Evolutionary conservation across 2,329 filamentous ascomycete species (phyloP), one percentile per base, ranked within the genome.

Genomic region (Aurifilum marmelostoma): DNA sequence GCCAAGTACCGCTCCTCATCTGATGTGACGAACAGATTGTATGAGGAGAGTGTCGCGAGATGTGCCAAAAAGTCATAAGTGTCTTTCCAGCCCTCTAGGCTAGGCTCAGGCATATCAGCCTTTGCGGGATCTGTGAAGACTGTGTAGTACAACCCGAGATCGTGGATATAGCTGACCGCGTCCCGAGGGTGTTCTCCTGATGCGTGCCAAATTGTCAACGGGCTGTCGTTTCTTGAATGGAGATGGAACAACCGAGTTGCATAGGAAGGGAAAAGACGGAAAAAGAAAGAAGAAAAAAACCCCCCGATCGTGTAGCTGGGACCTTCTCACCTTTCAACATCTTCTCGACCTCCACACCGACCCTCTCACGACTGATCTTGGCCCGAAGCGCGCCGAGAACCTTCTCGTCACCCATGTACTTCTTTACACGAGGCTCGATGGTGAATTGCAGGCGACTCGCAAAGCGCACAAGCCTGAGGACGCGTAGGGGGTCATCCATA

Each of bases 331-430:
- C 91, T 79, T 88, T 91, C 24, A 98, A 83, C 89, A 97, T 97
- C 83, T 98, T 98, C 76, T 95, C 92, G 3, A 97, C 75, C 77
- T 99, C 96, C 4, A 91, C 87, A 0, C 93, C 93, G 1, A 99
- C 90, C 68, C 96, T 86, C 79, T 99, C 96, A 67, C 94, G 89
- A 75, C 92, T 97, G 73, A 99, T 98, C 78, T 99, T 99, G 39
- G 91, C 79, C 63, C 87, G 88, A n/a, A 99, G 82, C 3, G 93
- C 92, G 14, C 89, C 83, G 69, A 94, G 86, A 63, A 99, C 96
- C n/a, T 87, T 85, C n/a, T 81, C 77, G 73, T 97, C 86, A 16
- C 85, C 86, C 95, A 99, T 99, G 32, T 88, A 90, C 56, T 82
- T 76, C 75, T 91, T 87, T 0, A 91, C 90, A 39, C 85, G 83